These are phyloP conservation scores for Elsinoe australis DNA, from an alignment of 2,329 filamentous ascomycete genomes.

Conservation along the genomic window DNA sequence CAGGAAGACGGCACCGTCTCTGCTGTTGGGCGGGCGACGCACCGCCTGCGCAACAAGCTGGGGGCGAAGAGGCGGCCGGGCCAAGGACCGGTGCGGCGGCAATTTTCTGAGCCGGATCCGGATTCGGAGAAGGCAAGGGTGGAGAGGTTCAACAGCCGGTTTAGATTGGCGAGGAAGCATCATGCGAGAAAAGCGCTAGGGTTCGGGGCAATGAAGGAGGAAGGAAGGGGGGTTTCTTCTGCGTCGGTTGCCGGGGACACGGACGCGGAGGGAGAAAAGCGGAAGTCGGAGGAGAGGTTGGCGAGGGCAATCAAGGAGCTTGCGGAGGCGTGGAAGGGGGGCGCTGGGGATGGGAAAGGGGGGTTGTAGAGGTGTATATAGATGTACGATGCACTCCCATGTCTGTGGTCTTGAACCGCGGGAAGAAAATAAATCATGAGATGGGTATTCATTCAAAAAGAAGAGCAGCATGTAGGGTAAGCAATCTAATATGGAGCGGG, in stretches of 20 bases:
- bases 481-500: slow-evolving; percentile 13
- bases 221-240: not conserved
- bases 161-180: not conserved
- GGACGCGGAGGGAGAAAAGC: not conserved
- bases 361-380: too few relatives aligned
- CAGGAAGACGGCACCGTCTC: too few relatives aligned
- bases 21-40: too few relatives aligned
- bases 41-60: not conserved
- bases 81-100: too few relatives aligned
- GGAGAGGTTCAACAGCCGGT: not conserved
- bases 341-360: not conserved
- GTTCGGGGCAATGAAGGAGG: not conserved
- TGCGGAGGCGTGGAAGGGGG: not conserved
- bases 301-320: not conserved
- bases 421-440: too few relatives aligned
- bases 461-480: not conserved
- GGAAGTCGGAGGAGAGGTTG: not conserved
- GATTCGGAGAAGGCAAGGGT: not conserved
- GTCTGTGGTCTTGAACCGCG: too few relatives aligned
- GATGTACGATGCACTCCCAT: too few relatives aligned
- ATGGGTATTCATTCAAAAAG: too few relatives aligned
- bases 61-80: not conserved
- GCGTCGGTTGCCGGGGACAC: too few relatives aligned
- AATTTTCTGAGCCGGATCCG: too few relatives aligned
- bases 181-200: not conserved